Conservation (phyloP, 352 stramenopile genomes). For the Pythium plurisporium region DNA sequence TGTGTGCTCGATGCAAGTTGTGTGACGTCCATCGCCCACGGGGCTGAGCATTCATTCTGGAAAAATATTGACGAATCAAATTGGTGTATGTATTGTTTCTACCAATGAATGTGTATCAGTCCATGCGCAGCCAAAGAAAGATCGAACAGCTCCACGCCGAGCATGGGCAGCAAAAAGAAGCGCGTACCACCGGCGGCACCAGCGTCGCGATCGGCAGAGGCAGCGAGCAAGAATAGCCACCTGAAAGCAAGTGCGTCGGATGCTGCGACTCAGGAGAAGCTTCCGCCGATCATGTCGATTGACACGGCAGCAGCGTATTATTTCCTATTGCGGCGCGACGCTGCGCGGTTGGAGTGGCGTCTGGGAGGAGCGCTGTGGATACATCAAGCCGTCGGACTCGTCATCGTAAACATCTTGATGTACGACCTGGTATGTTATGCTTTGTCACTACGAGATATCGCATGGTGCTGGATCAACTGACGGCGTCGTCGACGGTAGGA, state of each 20-base stretch:
- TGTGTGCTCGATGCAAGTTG: background rate
- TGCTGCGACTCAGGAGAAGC: too few relatives aligned
- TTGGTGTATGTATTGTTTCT: background rate
- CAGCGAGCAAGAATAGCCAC: too few relatives aligned
- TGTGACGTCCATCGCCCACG: background rate
- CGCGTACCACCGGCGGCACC: background rate
- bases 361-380: constrained; percentile 35
- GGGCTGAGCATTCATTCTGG: constrained; percentile 11
- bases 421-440: constrained; percentile 31
- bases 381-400: constrained; percentile 29
- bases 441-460: background rate
- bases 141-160: constrained; percentile 12
- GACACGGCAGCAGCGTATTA: constrained; percentile 7
- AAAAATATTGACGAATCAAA: background rate
- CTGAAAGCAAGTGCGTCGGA: too few relatives aligned
- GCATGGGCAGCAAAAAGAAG: constrained; percentile 12
- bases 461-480: background rate
- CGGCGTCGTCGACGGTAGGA: constrained; percentile 13
- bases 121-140: background rate
- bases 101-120: background rate
- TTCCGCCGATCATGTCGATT: constrained; percentile 1
- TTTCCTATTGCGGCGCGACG: constrained; percentile 17
- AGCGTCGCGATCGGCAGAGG: background rate
- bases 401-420: constrained; percentile 40
- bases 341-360: constrained; percentile 3